These are phyloP conservation scores for Stylosanthes scabra DNA, from an alignment of 331 rosid species.

Conservation along the genomic window DNA sequence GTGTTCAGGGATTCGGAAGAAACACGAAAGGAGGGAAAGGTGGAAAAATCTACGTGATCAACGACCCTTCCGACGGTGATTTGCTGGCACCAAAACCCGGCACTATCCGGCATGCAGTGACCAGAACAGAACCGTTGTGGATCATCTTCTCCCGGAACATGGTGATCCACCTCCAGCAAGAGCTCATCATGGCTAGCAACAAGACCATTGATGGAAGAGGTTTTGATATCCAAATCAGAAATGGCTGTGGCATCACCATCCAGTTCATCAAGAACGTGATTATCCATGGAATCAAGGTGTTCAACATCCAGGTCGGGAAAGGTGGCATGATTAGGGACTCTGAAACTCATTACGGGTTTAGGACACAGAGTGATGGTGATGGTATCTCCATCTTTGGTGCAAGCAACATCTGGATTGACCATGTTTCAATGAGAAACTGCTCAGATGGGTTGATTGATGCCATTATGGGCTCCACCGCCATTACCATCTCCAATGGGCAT, in stretches of 20 bases:
- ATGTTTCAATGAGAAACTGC: slow-evolving; percentile 71
- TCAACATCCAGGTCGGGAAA: slow-evolving; percentile 34
- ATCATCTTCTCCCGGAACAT: slow-evolving; percentile 63
- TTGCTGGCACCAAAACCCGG: slow-evolving; percentile 59
- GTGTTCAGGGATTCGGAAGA: slow-evolving; percentile 74
- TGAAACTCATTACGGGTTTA: slow-evolving; percentile 52
- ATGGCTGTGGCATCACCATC: slow-evolving; percentile 74
- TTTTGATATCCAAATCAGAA: slow-evolving; percentile 49
- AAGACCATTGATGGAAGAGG: slow-evolving; percentile 90
- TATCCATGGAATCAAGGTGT: slow-evolving; percentile 64
- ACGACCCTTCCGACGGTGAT: slow-evolving; percentile 61
- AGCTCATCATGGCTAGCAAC: slow-evolving; percentile 64
- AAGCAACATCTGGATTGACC: slow-evolving; percentile 82
- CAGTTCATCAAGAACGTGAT: slow-evolving; percentile 72
- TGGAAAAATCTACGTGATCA: slow-evolving; percentile 64
- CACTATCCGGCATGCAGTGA: slow-evolving; percentile 76
- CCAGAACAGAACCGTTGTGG: slow-evolving; percentile 63
- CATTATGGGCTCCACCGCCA: slow-evolving; percentile 77
- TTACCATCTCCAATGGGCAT: slow-evolving; percentile 85
- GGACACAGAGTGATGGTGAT: slow-evolving; percentile 79
- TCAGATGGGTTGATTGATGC: slow-evolving; percentile 73
- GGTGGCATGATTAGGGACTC: slow-evolving; percentile 69
- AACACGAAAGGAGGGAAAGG: slow-evolving; percentile 63
- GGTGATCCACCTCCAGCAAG: slow-evolving; percentile 62
- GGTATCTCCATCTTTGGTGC: slow-evolving; percentile 83